These are phyloP conservation scores for Cephaloascus albidus DNA, from an alignment of 805 yeast species.

Conservation along the genomic window DNA sequence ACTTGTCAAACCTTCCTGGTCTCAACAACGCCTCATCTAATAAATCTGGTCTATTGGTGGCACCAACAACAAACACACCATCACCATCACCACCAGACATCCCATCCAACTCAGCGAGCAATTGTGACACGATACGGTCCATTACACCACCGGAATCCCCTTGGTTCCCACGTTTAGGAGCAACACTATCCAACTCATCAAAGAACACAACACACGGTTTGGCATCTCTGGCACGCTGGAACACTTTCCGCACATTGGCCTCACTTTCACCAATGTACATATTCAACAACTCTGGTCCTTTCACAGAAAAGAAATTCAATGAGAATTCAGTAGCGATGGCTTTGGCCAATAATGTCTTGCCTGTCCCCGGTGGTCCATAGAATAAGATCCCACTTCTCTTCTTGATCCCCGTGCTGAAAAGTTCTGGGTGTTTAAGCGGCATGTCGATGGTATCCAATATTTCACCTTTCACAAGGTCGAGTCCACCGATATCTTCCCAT, in stretches of 20 bases:
- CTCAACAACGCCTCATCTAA: conserved; percentile 89
- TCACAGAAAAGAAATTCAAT: conserved; percentile 88
- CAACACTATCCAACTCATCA: conserved; percentile 96
- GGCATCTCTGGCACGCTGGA: conserved; percentile 92
- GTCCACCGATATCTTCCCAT: conserved; percentile 97
- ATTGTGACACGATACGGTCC: conserved; percentile 96
- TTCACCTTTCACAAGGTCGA: conserved; percentile 83
- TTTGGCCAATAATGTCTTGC: conserved; percentile 90
- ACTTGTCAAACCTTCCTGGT: conserved; percentile 93
- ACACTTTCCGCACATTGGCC: conserved; percentile 91
- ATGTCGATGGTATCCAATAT: conserved; percentile 92
- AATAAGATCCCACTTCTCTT: conserved; percentile 90
- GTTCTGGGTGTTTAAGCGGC: conserved; percentile 89
- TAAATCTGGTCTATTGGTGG: conserved; percentile 93
- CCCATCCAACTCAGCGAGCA: conserved; percentile 92
- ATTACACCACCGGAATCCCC: conserved; percentile 99
- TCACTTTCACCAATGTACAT: conserved; percentile 99
- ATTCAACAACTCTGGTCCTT: conserved; percentile 93
- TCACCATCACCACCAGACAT: conserved; percentile 81
- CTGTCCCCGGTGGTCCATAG: conserved; percentile 99
- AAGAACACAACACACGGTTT: conserved; percentile 96
- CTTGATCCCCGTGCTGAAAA: conserved; percentile 82
- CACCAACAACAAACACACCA: conserved; percentile 98
- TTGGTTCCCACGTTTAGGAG: conserved; percentile 96
- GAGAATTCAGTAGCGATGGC: conserved; percentile 96